These are phyloP conservation scores for Scheffersomyces titani DNA, from an alignment of 1,139 yeast species.

Conservation along the genomic window DNA sequence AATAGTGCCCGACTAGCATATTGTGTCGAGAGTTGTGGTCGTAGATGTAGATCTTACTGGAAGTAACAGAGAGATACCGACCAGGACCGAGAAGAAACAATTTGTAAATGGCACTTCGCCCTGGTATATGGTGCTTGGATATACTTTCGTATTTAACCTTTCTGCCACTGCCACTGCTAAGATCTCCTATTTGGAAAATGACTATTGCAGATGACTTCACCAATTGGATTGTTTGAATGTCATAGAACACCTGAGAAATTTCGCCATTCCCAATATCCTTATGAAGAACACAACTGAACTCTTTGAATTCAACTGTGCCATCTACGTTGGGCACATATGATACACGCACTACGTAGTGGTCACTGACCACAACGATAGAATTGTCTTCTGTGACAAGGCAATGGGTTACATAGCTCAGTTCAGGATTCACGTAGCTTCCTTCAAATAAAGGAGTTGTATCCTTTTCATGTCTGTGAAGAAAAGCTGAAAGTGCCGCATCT, in stretches of 20 bases:
- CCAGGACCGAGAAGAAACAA: not conserved
- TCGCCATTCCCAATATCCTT: not conserved
- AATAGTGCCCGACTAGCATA: constrained; percentile 20
- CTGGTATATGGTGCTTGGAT: not conserved
- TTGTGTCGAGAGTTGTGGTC: not conserved
- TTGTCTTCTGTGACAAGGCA: not conserved
- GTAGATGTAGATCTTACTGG: not conserved
- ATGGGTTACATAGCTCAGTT: not conserved
- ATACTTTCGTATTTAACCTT: not conserved
- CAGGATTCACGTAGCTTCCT: not conserved
- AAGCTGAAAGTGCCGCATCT: not conserved
- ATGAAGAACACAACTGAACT: not conserved
- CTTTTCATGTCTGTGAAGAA: not conserved
- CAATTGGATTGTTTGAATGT: not conserved
- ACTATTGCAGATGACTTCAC: not conserved
- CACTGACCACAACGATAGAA: not conserved
- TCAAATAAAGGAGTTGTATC: not conserved
- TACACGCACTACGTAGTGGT: not conserved
- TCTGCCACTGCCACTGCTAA: not conserved
- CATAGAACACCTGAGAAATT: not conserved
- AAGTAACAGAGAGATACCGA: not conserved
- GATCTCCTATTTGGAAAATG: not conserved
- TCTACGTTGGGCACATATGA: not conserved
- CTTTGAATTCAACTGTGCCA: not conserved
- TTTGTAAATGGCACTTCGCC: not conserved